Base-by-base conservation (phyloP, 2,329 filamentous ascomycete species). In the Neobulgaria alba region DNA sequence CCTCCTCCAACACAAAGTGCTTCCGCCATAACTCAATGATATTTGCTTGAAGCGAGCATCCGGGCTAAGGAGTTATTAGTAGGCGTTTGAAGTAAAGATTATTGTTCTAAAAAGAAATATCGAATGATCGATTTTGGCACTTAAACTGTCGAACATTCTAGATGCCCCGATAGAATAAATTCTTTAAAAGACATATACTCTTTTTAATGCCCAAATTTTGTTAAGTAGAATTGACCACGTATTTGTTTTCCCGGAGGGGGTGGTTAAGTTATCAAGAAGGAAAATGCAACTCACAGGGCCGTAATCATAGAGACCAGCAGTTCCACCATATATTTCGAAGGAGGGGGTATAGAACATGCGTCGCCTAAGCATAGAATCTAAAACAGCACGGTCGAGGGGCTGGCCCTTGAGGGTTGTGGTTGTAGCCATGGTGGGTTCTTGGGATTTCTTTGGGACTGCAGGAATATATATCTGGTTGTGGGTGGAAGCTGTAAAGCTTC, bases 281-380 rank as follows among this genome's bases (percentile, higher is more conserved):
- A n/a, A n/a, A n/a, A n/a, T n/a, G n/a, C n/a, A n/a, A n/a, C n/a
- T n/a, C n/a, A n/a, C n/a, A n/a, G 54, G 55, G 75, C 80, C 79
- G 64, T 82, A 85, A 59, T 85, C 81, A 63, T 78, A 85, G 17
- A 85, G 73, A 57, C 88, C 88, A 52, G 79, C 82, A 43, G 92
- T 82, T 59, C 87, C 87, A 53, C 85, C 85, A 61, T 96, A 96
- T 57, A 94, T 90, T 66, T 96, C 92, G 65, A 95, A 96, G 41
- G 88, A 82, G 39, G 89, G 89, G 49, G 89, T 95, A 67, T 92
- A 94, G 72, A 96, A 96, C 67, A 90, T 72, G 63, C 88, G 84
- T 52, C 89, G 83, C 53, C 84, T 80, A 56, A 96, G 79, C 59
- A 96, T 77, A 47, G 80, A 83, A 61, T 96, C 92, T 59, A 96